A percentile compares a stretch with the other conserved stretches of the same genome.
These are phyloP conservation scores for Colletotrichum viniferum DNA, from an alignment of 2,329 filamentous ascomycete species.

Conservation along the genomic window DNA sequence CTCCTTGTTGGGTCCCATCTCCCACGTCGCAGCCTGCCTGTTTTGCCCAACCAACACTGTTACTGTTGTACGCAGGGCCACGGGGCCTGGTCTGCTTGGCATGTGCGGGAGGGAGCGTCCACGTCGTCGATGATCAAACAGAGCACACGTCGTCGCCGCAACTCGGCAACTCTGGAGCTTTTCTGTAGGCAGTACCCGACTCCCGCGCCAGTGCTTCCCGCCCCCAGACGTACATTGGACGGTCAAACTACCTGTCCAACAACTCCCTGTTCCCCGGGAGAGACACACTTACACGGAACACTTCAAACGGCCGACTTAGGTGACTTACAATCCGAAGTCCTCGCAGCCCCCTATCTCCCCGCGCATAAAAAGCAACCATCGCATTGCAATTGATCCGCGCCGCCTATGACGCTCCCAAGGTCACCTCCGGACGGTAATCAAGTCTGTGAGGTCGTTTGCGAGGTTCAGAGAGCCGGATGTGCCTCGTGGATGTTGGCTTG, in stretches of 20 bases:
- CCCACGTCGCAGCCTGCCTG: not conserved
- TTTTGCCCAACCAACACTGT: not conserved
- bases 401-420: not conserved
- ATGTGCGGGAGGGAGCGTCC: not conserved
- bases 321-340: not conserved
- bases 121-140: not conserved
- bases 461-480: not conserved
- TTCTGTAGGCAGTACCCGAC: not conserved
- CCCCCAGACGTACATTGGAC: constrained; percentile 3
- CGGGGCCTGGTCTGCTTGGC: not conserved
- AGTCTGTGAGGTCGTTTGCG: not conserved
- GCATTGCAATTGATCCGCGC: not conserved
- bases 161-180: not conserved
- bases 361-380: not conserved
- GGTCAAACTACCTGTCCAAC: not conserved
- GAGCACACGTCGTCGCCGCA: not conserved
- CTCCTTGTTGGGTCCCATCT: not conserved
- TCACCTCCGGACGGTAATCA: not conserved
- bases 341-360: not conserved
- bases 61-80: not conserved
- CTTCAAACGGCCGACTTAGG: not conserved
- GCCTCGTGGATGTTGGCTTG: not conserved
- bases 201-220: not conserved
- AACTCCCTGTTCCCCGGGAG: not conserved
- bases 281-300: not conserved